Evolutionary conservation across 1,139 yeast genomes (phyloP), one percentile per base, ranked within the genome.

Genomic region (Saccharomyces hybrid): DNA sequence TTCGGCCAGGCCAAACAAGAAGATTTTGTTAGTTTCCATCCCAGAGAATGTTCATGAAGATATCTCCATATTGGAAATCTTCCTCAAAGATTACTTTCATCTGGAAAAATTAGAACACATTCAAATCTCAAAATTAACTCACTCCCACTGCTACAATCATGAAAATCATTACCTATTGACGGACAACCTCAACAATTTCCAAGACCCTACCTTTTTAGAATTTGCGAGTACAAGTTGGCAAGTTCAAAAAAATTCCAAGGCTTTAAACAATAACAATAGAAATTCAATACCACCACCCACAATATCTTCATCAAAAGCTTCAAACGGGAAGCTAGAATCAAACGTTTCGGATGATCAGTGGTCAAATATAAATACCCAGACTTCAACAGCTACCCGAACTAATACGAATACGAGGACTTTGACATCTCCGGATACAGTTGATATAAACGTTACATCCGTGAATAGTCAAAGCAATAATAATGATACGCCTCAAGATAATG

Each of bases 121-220:
- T 38, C 59, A 62, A 46, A 66, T 68, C n/a, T 56, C 59, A 16
- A 68, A 66, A 55, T 56, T 68, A 29, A 63, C 66, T 2, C 57
- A 60, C 2, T 59, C 56, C 13, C 51, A 47, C 23, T 54, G 60
- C 14, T 66, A 65, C 52, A 64, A 67, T 55, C 67, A 66, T 47
- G 71, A 68, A 55, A 64, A 64, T 27, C 71, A 68, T 55, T 67
- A 68, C 48, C 51, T 68, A n/a, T 55, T 68, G 42, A 60, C 62
- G 25, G 71, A 68, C 55, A 59, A 56, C 6, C 47, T 60, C 27
- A 62, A 66, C 53, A 67, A 65, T 49, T 66, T 67, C 51, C 59
- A 62, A 44, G 68, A 66, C 47, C 59, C 62, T 28, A 54, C 59
- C 16, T 65, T 66, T 54, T 52, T 64, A 42, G 61, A 60, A 32